Conservation (phyloP, 2,329 filamentous ascomycete species). For the Polychaeton citri region DNA sequence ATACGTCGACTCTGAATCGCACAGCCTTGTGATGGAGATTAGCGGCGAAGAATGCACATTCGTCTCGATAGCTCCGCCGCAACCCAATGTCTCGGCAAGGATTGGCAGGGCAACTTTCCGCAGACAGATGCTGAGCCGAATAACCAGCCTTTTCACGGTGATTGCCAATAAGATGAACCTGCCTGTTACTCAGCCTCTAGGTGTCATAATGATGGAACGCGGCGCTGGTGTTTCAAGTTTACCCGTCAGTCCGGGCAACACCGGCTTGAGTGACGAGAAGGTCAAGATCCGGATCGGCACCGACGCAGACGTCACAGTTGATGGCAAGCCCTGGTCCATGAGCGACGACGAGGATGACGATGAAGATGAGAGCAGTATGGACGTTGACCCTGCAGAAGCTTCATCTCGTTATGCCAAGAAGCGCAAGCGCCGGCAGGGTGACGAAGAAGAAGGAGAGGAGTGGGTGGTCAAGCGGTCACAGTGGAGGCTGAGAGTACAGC, state of each 20-base stretch:
- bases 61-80: conserved; percentile 8
- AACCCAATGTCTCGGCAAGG: conserved; percentile 3
- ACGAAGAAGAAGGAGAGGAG: conserved; percentile 7
- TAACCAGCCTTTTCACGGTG: conserved; percentile 64
- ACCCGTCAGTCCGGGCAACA: conserved; percentile 54
- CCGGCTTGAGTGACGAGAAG: conserved; percentile 54
- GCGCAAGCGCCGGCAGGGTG: conserved; percentile 2
- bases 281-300: conserved; percentile 51
- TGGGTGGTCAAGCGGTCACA: conserved; percentile 16
- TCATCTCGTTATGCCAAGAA: conserved; percentile 2
- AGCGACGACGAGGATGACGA: conserved; percentile 3
- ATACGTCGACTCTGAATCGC: conserved; percentile 61
- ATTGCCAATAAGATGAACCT: conserved; percentile 69
- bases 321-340: conserved; percentile 22
- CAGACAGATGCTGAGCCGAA: conserved; percentile 52
- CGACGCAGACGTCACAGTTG: conserved; percentile 46
- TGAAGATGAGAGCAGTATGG: conserved; percentile 7
- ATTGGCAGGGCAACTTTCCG: conserved; percentile 53
- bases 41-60: conserved; percentile 44
- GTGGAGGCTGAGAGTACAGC: conserved; percentile 16
- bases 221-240: conserved; percentile 48
- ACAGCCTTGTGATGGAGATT: conserved; percentile 71
- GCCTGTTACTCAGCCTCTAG: conserved; percentile 44
- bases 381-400: conserved; percentile 4
- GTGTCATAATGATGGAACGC: conserved; percentile 49